These are phyloP conservation scores for Suillus occidentalis DNA, from an alignment of 768 basidiomycete genomes.

Conservation along the genomic window DNA sequence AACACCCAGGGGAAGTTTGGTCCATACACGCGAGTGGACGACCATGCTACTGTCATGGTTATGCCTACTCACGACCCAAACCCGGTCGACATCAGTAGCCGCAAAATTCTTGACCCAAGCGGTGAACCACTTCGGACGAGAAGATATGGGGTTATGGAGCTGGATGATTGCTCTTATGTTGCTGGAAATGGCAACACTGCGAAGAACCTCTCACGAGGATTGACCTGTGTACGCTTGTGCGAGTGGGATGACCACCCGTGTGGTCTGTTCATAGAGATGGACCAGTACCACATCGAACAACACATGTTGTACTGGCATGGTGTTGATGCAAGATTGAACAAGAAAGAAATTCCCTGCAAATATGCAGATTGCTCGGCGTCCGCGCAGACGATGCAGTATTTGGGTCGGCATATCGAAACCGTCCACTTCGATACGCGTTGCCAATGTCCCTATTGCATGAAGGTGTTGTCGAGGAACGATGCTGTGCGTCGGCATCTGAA, in stretches of 20 bases:
- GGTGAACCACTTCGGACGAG: neutral
- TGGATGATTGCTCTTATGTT: no score
- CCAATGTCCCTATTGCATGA: neutral
- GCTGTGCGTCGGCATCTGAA: neutral
- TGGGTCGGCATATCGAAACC: neutral
- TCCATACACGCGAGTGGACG: no score
- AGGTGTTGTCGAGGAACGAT: neutral
- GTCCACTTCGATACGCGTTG: neutral
- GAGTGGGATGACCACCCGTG: neutral
- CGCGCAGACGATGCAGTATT: fast-evolving
- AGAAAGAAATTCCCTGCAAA: neutral
- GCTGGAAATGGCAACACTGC: no score
- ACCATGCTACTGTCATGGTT: neutral
- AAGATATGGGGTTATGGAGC: no score
- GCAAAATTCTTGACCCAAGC: neutral
- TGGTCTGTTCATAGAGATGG: neutral
- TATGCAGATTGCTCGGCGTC: neutral
- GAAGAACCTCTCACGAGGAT: no score
- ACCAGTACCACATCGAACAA: neutral
- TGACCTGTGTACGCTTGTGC: neutral
- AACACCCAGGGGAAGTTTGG: neutral
- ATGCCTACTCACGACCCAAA: neutral
- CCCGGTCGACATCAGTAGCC: no score
- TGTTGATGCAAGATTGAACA: no score
- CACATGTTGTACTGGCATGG: neutral